These are phyloP conservation scores for Plantago lanceolata DNA, from an alignment of 305 asterid genomes.

Conservation along the genomic window DNA sequence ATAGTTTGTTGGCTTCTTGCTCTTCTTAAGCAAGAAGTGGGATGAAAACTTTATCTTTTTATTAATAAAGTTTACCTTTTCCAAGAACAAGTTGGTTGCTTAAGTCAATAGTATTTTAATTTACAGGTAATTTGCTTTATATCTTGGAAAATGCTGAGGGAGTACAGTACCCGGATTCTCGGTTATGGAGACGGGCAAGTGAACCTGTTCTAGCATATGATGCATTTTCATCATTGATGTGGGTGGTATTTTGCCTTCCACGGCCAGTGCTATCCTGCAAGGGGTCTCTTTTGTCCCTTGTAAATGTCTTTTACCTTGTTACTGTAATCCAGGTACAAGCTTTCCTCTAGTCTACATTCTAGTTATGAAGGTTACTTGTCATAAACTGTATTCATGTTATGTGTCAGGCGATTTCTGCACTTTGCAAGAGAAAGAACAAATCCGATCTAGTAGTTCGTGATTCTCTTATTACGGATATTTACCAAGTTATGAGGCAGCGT, in stretches of 20 bases:
- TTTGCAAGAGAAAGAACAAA: constrained; percentile 32
- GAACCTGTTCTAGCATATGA: constrained; percentile 75
- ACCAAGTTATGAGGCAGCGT: constrained; percentile 39
- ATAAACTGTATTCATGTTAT: constrained; percentile 23
- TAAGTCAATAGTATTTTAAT: constrained; percentile 24
- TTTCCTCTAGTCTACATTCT: constrained; percentile 21
- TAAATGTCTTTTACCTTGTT: constrained; percentile 67
- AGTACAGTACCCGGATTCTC: constrained; percentile 57
- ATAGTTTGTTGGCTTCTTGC: background rate
- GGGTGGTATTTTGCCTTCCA: constrained; percentile 92
- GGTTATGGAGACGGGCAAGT: constrained; percentile 71
- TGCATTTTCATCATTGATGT: constrained; percentile 89
- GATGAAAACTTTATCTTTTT: background rate
- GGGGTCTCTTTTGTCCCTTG: constrained; percentile 69
- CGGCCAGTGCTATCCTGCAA: constrained; percentile 63
- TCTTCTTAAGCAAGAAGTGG: background rate
- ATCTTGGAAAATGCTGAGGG: constrained; percentile 58
- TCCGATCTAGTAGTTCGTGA: constrained; percentile 40
- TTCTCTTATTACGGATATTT: constrained; percentile 58
- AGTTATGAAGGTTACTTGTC: constrained; percentile 8
- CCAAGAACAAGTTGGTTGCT: no score
- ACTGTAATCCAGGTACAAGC: constrained; percentile 66
- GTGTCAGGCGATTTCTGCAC: constrained; percentile 58
- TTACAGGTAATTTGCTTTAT: constrained; percentile 60
- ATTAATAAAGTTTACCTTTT: no score